Evolutionary conservation across 2,329 filamentous ascomycete species (phyloP).

Genomic region (Domatiomyces catenatus): DNA sequence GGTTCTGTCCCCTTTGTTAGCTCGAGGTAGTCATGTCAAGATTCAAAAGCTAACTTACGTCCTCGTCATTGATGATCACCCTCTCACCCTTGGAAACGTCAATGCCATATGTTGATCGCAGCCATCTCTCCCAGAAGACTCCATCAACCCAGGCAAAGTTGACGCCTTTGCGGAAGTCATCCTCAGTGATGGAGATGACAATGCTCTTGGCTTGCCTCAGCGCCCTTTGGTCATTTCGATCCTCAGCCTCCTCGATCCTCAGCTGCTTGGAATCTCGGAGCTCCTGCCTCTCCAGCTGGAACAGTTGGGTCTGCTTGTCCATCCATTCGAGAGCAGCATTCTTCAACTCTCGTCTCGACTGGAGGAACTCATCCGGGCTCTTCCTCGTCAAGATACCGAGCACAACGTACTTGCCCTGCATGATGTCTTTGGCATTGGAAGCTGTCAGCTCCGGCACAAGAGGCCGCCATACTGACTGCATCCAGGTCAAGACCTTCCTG

Average conservation of each 20-base stretch:
- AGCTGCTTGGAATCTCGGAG: slow-evolving; percentile 87
- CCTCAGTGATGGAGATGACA: slow-evolving; percentile 73
- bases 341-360: slow-evolving; percentile 79
- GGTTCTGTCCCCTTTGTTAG: slow-evolving; percentile 47
- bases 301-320: slow-evolving; percentile 82
- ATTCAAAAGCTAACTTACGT: slow-evolving; percentile 45
- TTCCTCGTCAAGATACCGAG: slow-evolving; percentile 73
- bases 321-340: slow-evolving; percentile 94
- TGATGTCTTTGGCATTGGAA: slow-evolving; percentile 81
- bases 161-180: slow-evolving; percentile 68
- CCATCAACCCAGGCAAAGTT: slow-evolving; percentile 96
- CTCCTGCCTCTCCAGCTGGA: slow-evolving; percentile 86
- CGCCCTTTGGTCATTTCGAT: slow-evolving; percentile 77
- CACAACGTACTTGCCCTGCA: slow-evolving; percentile 90
- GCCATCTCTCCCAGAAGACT: slow-evolving; percentile 94
- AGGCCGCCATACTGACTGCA: slow-evolving; percentile 90
- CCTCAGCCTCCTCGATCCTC: slow-evolving; percentile 89
- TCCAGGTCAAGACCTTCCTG: slow-evolving; percentile 69
- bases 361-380: slow-evolving; percentile 60
- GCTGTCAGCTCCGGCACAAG: slow-evolving; percentile 89
- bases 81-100: slow-evolving; percentile 73
- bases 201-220: slow-evolving; percentile 78
- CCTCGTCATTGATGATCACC: slow-evolving; percentile 93
- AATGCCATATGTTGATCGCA: slow-evolving; percentile 85
- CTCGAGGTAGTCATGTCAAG: slow-evolving; percentile 6